Percentiles rank a stretch among this genome's conserved stretches.
Conservation (phyloP, 345 rosid species). For the Kernera saxatilis region DNA sequence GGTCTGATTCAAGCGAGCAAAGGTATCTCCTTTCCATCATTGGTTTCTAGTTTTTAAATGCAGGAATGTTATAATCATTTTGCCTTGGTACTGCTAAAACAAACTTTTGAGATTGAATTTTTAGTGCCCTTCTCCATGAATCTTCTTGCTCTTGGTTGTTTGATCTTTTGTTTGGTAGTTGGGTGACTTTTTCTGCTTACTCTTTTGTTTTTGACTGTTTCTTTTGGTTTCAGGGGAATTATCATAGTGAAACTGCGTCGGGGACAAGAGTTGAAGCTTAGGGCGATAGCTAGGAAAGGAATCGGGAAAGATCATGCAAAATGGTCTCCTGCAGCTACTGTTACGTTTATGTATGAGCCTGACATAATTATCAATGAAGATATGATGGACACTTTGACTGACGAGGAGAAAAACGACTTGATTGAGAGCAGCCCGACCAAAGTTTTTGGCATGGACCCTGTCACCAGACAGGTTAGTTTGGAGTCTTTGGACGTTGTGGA, state of each 20-base stretch:
- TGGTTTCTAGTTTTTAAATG: not conserved
- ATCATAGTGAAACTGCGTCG: constrained; percentile 81
- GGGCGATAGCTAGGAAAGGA: constrained; percentile 95
- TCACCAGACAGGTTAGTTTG: constrained; percentile 59
- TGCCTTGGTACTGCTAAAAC: not conserved
- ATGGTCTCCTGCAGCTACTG: constrained; percentile 99
- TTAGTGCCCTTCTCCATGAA: too few relatives aligned
- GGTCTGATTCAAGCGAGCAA: constrained; percentile 54
- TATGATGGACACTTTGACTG: constrained; percentile 69
- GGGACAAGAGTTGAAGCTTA: constrained; percentile 82
- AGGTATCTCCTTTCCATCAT: constrained; percentile 34
- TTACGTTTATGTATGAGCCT: constrained; percentile 91
- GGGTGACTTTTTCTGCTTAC: not conserved
- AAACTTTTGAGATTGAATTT: not conserved
- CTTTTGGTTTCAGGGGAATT: constrained; percentile 54
- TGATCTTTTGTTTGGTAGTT: not conserved
- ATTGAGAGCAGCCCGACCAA: constrained; percentile 91
- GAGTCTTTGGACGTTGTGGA: not conserved
- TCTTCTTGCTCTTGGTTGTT: not conserved
- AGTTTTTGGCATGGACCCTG: constrained; percentile 67
- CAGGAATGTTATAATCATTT: not conserved
- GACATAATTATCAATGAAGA: constrained; percentile 89
- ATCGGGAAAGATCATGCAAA: constrained; percentile 97
- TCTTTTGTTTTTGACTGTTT: not conserved
- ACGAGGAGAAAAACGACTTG: constrained; percentile 62